These are phyloP conservation scores for Blastocrithidia nonstop DNA, from an alignment of 208 protist genomes.

Conservation along the genomic window DNA sequence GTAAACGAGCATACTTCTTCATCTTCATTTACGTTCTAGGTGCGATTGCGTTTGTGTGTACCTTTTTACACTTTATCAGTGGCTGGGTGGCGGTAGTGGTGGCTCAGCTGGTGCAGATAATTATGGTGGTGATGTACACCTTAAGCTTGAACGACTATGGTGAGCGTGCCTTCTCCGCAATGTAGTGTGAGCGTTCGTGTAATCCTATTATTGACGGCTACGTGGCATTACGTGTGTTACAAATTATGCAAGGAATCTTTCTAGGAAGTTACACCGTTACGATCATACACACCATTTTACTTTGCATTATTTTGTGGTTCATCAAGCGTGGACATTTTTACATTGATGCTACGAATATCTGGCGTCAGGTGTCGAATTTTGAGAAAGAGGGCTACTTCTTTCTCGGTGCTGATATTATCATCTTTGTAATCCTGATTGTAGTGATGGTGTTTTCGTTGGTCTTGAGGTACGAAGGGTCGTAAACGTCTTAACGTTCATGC, in stretches of 20 bases:
- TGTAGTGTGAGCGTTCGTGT: conserved; percentile 66
- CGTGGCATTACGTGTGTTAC: conserved; percentile 36
- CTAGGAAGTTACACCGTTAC: conserved; percentile 25
- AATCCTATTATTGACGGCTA: conserved; percentile 69
- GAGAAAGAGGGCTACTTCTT: conserved; percentile 50
- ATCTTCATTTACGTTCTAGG: conserved; percentile 52
- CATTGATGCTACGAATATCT: conserved; percentile 68
- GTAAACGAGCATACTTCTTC: conserved; percentile 72
- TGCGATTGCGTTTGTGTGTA: conserved; percentile 25
- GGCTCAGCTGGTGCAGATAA: conserved; percentile 44
- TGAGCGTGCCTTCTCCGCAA: conserved; percentile 50
- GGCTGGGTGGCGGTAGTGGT: conserved; percentile 48
- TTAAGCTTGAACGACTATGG: conserved; percentile 72
- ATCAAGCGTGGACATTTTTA: conserved; percentile 31
- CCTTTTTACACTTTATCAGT: conserved; percentile 60
- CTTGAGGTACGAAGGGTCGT: conserved; percentile 13
- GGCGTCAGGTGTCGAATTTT: conserved; percentile 39
- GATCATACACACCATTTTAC: conserved; percentile 12
- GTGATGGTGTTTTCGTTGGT: conserved; percentile 60
- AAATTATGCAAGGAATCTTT: conserved; percentile 38
- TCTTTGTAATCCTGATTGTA: conserved; percentile 42
- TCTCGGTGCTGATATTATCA: conserved; percentile 26
- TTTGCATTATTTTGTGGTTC: conserved; percentile 30
- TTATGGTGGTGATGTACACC: conserved; percentile 55
- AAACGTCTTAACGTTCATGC: background rate